phyloP scores from a whole-genome alignment of 768 basidiomycete genomes.

The Dictyophora rubrovolvata region DNA sequence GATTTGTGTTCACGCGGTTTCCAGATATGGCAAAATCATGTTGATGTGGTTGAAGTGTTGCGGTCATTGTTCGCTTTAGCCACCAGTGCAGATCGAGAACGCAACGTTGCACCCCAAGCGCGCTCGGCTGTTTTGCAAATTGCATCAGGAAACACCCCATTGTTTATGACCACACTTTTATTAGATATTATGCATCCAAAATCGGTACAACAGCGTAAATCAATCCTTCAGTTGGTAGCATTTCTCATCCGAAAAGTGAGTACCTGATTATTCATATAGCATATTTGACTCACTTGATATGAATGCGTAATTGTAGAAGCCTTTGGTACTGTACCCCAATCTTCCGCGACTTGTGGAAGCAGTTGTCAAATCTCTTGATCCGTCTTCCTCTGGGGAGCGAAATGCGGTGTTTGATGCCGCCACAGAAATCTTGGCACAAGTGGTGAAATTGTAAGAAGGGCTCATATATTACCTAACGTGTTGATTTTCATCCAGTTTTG shows the following conservation, averaged over 20 bases:
- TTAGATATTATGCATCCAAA: conserved; percentile 79
- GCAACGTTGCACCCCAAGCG: conserved; percentile 66
- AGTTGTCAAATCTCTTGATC: conserved; percentile 93
- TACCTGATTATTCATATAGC: conserved; percentile 4
- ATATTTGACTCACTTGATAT: background rate
- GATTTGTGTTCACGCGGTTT: conserved; percentile 90
- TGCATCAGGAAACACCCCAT: conserved; percentile 67
- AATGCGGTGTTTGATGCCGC: conserved; percentile 87
- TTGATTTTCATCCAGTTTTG: background rate
- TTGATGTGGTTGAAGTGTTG: conserved; percentile 82
- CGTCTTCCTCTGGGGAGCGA: conserved; percentile 62
- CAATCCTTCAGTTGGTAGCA: conserved; percentile 87
- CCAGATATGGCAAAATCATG: conserved; percentile 87
- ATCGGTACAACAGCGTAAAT: conserved; percentile 67
- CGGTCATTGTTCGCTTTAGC: conserved; percentile 76
- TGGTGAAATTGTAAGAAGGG: conserved; percentile 75
- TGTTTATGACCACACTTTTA: conserved; percentile 91
- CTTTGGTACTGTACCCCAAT: conserved; percentile 73
- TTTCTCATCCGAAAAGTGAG: conserved; percentile 83
- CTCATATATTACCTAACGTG: too few species aligned
- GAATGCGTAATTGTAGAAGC: conserved; percentile 42
- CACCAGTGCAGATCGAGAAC: conserved; percentile 61
- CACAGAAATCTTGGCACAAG: conserved; percentile 87
- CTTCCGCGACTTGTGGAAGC: conserved; percentile 85
- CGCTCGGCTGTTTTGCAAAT: conserved; percentile 77